Base-by-base conservation (phyloP, 1,284 basidiomycete species). In the Paramarasmius palmivorus region DNA sequence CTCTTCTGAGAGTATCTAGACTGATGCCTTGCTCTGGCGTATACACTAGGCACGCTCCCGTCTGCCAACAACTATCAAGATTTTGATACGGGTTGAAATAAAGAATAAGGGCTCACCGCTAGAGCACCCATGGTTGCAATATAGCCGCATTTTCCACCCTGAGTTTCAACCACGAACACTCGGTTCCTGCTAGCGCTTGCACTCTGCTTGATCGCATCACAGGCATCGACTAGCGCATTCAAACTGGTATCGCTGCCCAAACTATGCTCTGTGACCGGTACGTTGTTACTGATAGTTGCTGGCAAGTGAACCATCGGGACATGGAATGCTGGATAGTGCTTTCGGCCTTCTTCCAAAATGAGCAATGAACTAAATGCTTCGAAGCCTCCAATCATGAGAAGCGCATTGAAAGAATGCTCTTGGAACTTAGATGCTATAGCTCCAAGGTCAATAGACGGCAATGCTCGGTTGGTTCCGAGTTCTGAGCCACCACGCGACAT, bases 121-220 rank as follows among this genome's bases (percentile, higher is more conserved):
- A 99, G 77, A 2, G 93, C 96, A 53, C 96, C 97, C 79, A 98
- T 84, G 1, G 94, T 90, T 6, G 95, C 95, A 57, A 99, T 86
- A 70, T 97, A 98, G 9, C 97, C 96, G 68, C 93, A 97, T 72
- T 89, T 89, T 34, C 96, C 96, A 52, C 97, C 96, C 71, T 99
- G 97, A 0, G 95, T 98, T 75, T 99, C 95, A 23, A 99, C 93
- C 1, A 99, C 91, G 68, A 99, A 99, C 52, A 98, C 95, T 45
- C 96, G 78, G 70, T 98, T 96, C 59, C 96, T 75, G 63, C 92
- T 95, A 5, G 96, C 96, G 49, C 91, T 92, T 4, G 97, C 96
- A 64, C 92, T 95, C 78, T 99, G 97, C 76, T 95, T 97, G 74
- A 99, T 97, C 29, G 95, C 89, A 72, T 99, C 97, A 67, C 95